Evolutionary conservation across 805 yeast genomes (phyloP).

Genomic region (Nakazawaea ernobii): DNA sequence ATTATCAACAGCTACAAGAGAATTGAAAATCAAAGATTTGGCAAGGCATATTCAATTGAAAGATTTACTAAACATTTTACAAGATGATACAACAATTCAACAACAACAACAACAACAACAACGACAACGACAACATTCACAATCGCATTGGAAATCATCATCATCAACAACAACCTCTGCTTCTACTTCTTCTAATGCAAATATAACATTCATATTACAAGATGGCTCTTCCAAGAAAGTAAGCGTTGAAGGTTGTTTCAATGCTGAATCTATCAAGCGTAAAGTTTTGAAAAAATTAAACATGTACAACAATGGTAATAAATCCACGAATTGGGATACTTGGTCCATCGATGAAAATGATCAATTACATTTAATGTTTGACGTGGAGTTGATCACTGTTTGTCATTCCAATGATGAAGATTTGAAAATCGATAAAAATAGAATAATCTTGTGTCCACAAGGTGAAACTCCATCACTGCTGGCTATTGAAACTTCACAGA

Average conservation of each 20-base stretch:
- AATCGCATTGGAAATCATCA: slow-evolving; percentile 5
- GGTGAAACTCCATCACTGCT: slow-evolving; percentile 57
- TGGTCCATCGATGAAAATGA: slow-evolving; percentile 46
- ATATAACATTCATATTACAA: slow-evolving; percentile 63
- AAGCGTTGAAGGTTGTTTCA: slow-evolving; percentile 73
- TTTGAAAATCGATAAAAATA: slow-evolving; percentile 53
- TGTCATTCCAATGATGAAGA: slow-evolving; percentile 61
- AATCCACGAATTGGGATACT: slow-evolving; percentile 49
- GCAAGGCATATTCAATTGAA: not conserved
- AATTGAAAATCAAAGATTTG: slow-evolving; percentile 31
- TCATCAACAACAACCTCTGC: slow-evolving; percentile 3
- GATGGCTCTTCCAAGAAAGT: slow-evolving; percentile 68
- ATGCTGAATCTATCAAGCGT: slow-evolving; percentile 71
- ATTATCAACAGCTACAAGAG: slow-evolving; percentile 52
- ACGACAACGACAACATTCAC: not conserved
- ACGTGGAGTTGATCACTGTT: slow-evolving; percentile 75
- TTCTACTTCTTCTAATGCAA: slow-evolving; percentile 17
- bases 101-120: not conserved
- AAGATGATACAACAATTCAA: not conserved
- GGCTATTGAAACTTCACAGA: slow-evolving; percentile 53
- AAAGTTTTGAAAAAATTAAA: slow-evolving; percentile 53
- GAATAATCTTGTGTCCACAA: slow-evolving; percentile 62
- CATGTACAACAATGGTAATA: slow-evolving; percentile 25
- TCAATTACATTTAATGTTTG: slow-evolving; percentile 48
- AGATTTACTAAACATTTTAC: not conserved